A percentile compares a stretch with the other conserved stretches of the same genome.
Evolutionary conservation across 179 eudicot species (phyloP).

Genomic region (Nepenthes alata): DNA sequence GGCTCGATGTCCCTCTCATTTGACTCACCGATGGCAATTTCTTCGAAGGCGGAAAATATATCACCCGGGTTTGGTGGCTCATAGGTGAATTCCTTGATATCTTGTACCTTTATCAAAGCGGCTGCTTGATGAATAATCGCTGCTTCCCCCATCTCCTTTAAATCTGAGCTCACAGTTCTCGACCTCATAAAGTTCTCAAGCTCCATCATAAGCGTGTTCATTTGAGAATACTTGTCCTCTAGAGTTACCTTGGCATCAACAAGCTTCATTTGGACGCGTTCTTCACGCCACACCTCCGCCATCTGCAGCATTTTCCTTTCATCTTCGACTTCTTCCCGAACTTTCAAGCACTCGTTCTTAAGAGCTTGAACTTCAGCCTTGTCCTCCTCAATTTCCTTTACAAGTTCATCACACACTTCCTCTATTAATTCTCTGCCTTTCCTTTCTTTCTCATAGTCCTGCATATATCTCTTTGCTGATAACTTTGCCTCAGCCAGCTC

Average conservation of each 20-base stretch:
- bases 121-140: slow-evolving; percentile 7
- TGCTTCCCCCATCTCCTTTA: slow-evolving; percentile 5
- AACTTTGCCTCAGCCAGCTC: slow-evolving; percentile 8
- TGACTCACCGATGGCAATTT: slow-evolving; percentile 8
- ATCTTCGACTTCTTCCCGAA: slow-evolving; percentile 11
- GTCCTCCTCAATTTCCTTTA: slow-evolving; percentile 12
- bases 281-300: slow-evolving; percentile 14
- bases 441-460: slow-evolving; percentile 10
- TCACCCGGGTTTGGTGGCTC: slow-evolving; percentile 12
- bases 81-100: slow-evolving; percentile 9
- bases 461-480: slow-evolving; percentile 10
- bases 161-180: neutral
- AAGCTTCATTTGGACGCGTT: slow-evolving; percentile 13
- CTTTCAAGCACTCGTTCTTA: slow-evolving; percentile 8
- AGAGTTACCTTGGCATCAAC: slow-evolving; percentile 10
- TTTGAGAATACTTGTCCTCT: slow-evolving; percentile 8
- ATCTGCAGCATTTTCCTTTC: slow-evolving; percentile 15
- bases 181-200: slow-evolving; percentile 4
- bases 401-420: slow-evolving; percentile 14
- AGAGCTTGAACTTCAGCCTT: slow-evolving; percentile 12
- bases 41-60: slow-evolving; percentile 9
- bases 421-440: slow-evolving; percentile 9
- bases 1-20: slow-evolving; percentile 12
- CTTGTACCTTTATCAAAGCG: slow-evolving; percentile 5
- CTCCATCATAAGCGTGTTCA: slow-evolving; percentile 3